Conservation (phyloP, 495 filamentous ascomycete genomes). For the Talaromyces nanjingensis region DNA sequence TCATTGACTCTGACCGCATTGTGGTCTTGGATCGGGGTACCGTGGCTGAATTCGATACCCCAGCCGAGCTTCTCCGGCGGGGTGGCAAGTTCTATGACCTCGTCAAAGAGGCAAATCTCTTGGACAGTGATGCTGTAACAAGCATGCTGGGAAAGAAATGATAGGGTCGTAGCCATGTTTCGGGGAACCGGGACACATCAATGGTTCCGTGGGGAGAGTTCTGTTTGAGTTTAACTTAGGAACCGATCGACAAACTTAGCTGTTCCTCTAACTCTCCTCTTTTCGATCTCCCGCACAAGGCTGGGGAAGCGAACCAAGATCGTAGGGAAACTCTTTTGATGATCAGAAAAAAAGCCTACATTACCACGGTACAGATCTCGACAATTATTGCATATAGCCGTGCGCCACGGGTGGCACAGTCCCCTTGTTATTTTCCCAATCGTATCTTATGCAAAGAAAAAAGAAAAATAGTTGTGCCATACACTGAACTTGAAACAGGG, state of each 20-base stretch:
- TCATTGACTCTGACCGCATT: conserved; percentile 86
- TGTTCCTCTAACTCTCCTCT: not conserved
- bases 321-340: not conserved
- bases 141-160: conserved; percentile 11
- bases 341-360: not conserved
- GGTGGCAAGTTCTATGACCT: conserved; percentile 50
- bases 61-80: conserved; percentile 43
- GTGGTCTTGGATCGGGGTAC: conserved; percentile 71
- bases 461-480: not conserved
- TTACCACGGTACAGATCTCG: not conserved
- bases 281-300: not conserved
- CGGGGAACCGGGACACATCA: conserved; percentile 3
- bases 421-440: not conserved
- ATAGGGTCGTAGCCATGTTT: not conserved
- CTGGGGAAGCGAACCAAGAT: not conserved
- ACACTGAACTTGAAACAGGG: not conserved
- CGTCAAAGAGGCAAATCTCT: conserved; percentile 47
- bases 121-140: conserved; percentile 38
- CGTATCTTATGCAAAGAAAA: not conserved
- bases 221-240: not conserved
- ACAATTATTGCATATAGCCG: not conserved
- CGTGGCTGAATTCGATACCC: conserved; percentile 56
- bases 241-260: not conserved
- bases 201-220: not conserved
- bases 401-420: not conserved